Conservation (phyloP, 176 grass and related monocot species). For the Oryza nivara region DNA sequence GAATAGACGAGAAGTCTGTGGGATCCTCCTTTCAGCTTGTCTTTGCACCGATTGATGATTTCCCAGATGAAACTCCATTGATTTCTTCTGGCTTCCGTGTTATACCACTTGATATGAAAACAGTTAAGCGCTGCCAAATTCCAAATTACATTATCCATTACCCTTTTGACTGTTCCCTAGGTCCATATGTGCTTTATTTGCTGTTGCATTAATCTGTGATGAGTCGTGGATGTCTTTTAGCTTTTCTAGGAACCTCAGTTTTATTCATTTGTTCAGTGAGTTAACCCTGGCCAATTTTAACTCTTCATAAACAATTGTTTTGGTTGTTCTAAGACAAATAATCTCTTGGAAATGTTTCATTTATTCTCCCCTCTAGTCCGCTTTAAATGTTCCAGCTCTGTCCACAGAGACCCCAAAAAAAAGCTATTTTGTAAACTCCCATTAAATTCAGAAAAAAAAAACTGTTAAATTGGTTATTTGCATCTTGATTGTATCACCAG, state of each 20-base stretch:
- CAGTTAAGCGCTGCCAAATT: slow-evolving; percentile 59
- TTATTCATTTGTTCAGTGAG: neutral
- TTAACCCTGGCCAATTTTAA: neutral
- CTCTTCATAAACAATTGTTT: neutral
- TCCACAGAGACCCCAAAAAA: neutral
- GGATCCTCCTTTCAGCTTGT: slow-evolving; percentile 95
- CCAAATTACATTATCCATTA: slow-evolving; percentile 8
- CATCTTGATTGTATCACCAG: neutral
- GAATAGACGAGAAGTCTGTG: slow-evolving; percentile 92
- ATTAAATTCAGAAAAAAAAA: neutral
- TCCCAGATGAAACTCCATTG: slow-evolving; percentile 85
- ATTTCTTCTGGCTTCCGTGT: slow-evolving; percentile 93
- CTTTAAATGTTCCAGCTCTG: neutral
- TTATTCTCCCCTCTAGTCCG: neutral
- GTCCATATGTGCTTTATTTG: neutral
- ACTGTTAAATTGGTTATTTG: neutral
- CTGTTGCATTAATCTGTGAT: neutral
- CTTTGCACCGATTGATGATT: slow-evolving; percentile 89
- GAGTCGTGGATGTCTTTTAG: neutral
- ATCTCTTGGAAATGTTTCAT: neutral
- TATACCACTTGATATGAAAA: slow-evolving; percentile 90
- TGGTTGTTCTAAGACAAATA: neutral
- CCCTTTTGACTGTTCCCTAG: neutral
- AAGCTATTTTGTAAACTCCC: neutral
- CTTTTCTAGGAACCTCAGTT: neutral